Base-by-base conservation (phyloP, 1,139 yeast species). In the Scheffersomyces segobiensis region DNA sequence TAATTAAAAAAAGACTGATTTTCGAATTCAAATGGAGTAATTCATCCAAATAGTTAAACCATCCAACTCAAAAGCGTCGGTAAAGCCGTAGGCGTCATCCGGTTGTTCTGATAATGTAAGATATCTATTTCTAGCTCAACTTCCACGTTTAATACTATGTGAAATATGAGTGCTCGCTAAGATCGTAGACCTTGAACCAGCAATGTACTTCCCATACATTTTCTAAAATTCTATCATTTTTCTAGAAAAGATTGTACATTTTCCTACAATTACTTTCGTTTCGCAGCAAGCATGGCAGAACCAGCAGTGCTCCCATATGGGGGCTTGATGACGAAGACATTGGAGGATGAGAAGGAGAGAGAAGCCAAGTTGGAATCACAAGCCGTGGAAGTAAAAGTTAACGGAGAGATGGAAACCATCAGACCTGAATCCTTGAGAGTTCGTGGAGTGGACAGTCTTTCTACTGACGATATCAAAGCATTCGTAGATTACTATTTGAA, bases 371-470 rank as follows among this genome's bases (percentile, higher is more conserved):
- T 79, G 54, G 65, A 75, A 55, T 66, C 71, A 58, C 81, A 79
- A 60, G 67, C 74, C 42, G 71, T 78, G 17, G 77, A 76, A 52
- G 75, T 80, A n/a, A 63, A 58, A 1, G 70, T 73, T 48, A 70
- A 77, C 56, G 76, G 78, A n/a, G 60, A 62, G 52, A 62, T 72
- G 8, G 72, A 71, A 48, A 62, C 62, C 4, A 66, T 75, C 20
- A 70, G 86, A 55, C 83, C 85, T 10, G 86, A 84, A 54, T 83
- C 89, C 0, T 63, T 89, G 26, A 78, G 75, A 57, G 61, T 89
- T 3, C 70, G 75, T 55, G 96, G 96, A 20, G 95, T 89, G 1
- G 92, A 89, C 62, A 85, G 82, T 55, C 75, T 89, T 60, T 83
- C 89, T 50, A 87, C 92, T 2, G 80, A 82, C 53, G 89, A 88